Percentiles rank a stretch among this genome's conserved stretches.
These are phyloP conservation scores for Chytriomyces confervae DNA, from an alignment of 192 early-diverging fungal species.

Conservation along the genomic window DNA sequence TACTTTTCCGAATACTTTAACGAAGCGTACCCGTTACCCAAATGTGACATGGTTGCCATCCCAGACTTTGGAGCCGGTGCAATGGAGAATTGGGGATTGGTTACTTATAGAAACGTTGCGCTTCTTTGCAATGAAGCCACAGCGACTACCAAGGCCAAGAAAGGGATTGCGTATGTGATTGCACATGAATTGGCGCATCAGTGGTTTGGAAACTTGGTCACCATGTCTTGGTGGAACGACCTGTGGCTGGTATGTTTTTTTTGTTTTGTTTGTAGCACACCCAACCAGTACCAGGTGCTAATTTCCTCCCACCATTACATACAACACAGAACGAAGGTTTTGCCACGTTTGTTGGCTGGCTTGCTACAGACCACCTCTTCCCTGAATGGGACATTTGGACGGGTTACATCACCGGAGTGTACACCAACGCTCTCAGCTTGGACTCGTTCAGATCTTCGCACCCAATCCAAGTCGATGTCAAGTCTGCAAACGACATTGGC, in stretches of 20 bases:
- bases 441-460: constrained; percentile 86
- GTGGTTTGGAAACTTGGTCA: constrained; percentile 93
- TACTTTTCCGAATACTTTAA: constrained; percentile 86
- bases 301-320: constrained; percentile 72
- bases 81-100: constrained; percentile 98
- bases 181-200: constrained; percentile 82
- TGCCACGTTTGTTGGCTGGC: constrained; percentile 91
- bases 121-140: constrained; percentile 82
- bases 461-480: constrained; percentile 88
- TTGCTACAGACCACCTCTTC: constrained; percentile 87
- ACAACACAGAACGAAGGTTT: constrained; percentile 98
- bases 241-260: constrained; percentile 75
- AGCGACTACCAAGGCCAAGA: constrained; percentile 74
- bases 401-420: constrained; percentile 77
- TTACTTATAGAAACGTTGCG: constrained; percentile 84
- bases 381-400: constrained; percentile 95
- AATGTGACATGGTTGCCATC: constrained; percentile 78
- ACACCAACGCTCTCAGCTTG: constrained; percentile 75
- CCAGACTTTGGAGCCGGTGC: constrained; percentile 80
- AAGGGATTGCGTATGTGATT: constrained; percentile 84
- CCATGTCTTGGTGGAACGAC: constrained; percentile 96
- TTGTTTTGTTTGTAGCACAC: not conserved
- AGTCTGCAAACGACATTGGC: constrained; percentile 81
- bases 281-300: not conserved
- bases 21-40: constrained; percentile 84